These are phyloP conservation scores for Elsinoe batatas DNA, from an alignment of 2,329 filamentous ascomycete genomes.

Conservation along the genomic window DNA sequence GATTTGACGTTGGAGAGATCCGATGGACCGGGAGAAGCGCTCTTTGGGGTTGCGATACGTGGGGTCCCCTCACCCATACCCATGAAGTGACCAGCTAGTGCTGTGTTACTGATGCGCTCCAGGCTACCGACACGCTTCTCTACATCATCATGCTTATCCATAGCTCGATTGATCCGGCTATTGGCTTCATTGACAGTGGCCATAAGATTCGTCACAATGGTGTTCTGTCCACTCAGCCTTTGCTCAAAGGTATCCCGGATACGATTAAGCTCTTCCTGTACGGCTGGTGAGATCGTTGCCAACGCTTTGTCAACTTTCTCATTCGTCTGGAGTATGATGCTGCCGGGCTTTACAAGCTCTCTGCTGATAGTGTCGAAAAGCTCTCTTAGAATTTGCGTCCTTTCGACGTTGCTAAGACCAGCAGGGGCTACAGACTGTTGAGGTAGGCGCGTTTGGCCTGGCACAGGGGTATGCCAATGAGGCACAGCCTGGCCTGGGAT, in stretches of 20 bases:
- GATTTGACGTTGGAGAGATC: neutral
- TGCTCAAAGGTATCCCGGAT: neutral
- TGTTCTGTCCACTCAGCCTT: too few relatives aligned
- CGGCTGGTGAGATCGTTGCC: too few relatives aligned
- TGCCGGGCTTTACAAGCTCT: too few relatives aligned
- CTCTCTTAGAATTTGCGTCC: too few relatives aligned
- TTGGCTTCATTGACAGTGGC: neutral
- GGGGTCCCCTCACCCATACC: neutral
- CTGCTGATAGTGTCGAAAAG: too few relatives aligned
- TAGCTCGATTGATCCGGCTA: neutral
- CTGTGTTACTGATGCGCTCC: neutral
- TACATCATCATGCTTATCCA: constrained; percentile 1
- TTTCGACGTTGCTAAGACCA: too few relatives aligned
- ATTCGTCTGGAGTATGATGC: too few relatives aligned
- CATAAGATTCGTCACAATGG: neutral
- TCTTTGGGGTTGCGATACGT: neutral
- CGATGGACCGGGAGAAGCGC: neutral
- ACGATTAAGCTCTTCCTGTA: neutral
- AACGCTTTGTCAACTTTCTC: too few relatives aligned
- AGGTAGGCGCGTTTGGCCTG: too few relatives aligned
- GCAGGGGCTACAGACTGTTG: too few relatives aligned
- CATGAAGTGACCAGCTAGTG: neutral
- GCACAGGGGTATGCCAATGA: too few relatives aligned
- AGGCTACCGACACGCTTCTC: neutral
- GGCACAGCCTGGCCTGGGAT: too few relatives aligned